phyloP scores from a whole-genome alignment of 179 eudicot species.

The Silene noctiflora region DNA sequence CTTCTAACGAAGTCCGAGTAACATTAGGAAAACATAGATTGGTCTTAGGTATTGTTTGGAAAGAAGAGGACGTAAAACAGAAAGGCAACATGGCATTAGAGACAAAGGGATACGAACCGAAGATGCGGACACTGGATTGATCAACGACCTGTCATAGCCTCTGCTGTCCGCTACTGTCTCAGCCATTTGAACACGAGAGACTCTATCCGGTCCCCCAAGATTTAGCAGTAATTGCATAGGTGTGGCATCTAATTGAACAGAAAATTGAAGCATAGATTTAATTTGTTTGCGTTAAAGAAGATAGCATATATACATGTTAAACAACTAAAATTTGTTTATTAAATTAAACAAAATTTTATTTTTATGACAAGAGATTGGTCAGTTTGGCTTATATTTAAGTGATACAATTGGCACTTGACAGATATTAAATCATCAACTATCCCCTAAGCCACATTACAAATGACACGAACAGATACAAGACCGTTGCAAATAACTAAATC shows the following conservation, averaged over 20 bases:
- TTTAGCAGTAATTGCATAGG: constrained; percentile 62
- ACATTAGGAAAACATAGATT: not conserved
- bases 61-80: not conserved
- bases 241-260: constrained; percentile 45
- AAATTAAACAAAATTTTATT: no score
- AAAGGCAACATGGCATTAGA: not conserved
- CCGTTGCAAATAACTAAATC: no score
- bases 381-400: no score
- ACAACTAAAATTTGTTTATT: no score
- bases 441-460: no score
- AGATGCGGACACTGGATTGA: constrained; percentile 75
- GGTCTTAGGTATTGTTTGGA: not conserved
- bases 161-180: constrained; percentile 64
- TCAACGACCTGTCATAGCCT: constrained; percentile 57
- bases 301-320: not conserved
- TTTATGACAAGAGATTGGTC: no score
- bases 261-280: not conserved
- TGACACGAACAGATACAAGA: no score
- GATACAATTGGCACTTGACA: no score
- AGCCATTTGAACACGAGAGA: constrained; percentile 87
- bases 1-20: not conserved
- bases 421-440: no score
- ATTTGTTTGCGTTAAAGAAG: not conserved
- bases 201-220: constrained; percentile 84
- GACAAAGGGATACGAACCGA: constrained; percentile 49